Percentiles rank a stretch among this genome's conserved stretches.
Conservation (phyloP, 495 filamentous ascomycete species). For the Geoglossum glabrum region DNA sequence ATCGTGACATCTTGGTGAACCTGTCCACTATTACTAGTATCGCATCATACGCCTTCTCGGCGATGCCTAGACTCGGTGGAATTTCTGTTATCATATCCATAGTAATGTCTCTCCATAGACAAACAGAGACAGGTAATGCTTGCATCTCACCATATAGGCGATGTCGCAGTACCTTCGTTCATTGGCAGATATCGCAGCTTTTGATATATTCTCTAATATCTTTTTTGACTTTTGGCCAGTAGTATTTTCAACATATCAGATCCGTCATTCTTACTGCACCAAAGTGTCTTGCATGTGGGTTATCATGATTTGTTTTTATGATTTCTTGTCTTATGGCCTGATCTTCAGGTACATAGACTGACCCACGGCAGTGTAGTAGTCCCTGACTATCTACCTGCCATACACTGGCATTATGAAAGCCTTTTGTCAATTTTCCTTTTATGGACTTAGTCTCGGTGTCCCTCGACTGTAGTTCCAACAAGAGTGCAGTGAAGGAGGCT, state of each 20-base stretch:
- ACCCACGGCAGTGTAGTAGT: background rate
- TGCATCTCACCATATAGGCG: conserved; percentile 9
- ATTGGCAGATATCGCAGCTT: conserved; percentile 8
- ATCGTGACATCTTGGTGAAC: conserved; percentile 5
- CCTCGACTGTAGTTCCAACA: background rate
- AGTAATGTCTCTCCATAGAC: conserved; percentile 6
- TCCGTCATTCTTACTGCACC: background rate
- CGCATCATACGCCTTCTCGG: background rate
- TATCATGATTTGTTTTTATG: background rate
- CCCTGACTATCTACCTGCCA: background rate
- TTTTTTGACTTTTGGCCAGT: background rate
- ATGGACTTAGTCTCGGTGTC: background rate
- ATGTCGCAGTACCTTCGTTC: conserved; percentile 5
- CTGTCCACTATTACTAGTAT: conserved; percentile 6
- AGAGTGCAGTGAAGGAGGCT: background rate
- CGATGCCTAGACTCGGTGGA: background rate
- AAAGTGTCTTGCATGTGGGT: conserved; percentile 5
- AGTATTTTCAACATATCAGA: conserved; percentile 2
- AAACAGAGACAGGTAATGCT: conserved; percentile 2
- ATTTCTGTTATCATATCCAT: conserved; percentile 10
- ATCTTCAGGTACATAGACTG: background rate
- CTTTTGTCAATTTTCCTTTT: background rate
- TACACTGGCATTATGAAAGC: background rate
- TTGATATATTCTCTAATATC: conserved; percentile 10
- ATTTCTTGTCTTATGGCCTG: conserved; percentile 1